phyloP scores from a whole-genome alignment of 108 stramenopile species.

The Cylindrotheca closterium region DNA sequence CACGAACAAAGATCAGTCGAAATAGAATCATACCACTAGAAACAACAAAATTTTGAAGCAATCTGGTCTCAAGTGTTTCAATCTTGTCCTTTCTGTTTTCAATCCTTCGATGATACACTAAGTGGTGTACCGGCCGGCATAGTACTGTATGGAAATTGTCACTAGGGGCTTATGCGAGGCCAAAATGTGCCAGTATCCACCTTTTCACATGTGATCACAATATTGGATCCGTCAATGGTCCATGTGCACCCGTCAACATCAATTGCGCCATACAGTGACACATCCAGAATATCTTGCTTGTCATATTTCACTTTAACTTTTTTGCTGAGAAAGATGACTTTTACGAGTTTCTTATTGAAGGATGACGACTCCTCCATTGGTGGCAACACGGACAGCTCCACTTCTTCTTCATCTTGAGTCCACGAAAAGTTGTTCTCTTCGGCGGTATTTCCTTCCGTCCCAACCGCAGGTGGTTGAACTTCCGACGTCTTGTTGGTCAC shows the following conservation, averaged over 20 bases:
- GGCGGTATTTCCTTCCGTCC: slow-evolving; percentile 67
- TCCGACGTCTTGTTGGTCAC: slow-evolving; percentile 37
- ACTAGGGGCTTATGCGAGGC: slow-evolving; percentile 13
- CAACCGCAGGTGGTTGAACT: slow-evolving; percentile 34
- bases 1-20: no score
- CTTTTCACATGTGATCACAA: slow-evolving; percentile 49
- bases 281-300: slow-evolving; percentile 23
- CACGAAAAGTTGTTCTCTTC: slow-evolving; percentile 58
- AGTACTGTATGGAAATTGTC: no score
- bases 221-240: slow-evolving; percentile 56
- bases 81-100: no score
- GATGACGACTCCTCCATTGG: not conserved
- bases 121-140: no score
- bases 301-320: slow-evolving; percentile 38
- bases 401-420: slow-evolving; percentile 74
- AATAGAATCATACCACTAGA: no score
- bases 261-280: slow-evolving; percentile 50
- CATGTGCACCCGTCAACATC: slow-evolving; percentile 82
- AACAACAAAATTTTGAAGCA: no score
- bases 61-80: no score
- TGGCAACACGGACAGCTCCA: slow-evolving; percentile 47
- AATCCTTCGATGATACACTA: no score
- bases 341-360: slow-evolving; percentile 34
- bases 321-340: slow-evolving; percentile 51
- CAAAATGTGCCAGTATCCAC: slow-evolving; percentile 12